Percentiles rank a stretch among this genome's conserved stretches.
Evolutionary conservation across 768 basidiomycete genomes (phyloP).

Genomic region (Dioszegia crocea): DNA sequence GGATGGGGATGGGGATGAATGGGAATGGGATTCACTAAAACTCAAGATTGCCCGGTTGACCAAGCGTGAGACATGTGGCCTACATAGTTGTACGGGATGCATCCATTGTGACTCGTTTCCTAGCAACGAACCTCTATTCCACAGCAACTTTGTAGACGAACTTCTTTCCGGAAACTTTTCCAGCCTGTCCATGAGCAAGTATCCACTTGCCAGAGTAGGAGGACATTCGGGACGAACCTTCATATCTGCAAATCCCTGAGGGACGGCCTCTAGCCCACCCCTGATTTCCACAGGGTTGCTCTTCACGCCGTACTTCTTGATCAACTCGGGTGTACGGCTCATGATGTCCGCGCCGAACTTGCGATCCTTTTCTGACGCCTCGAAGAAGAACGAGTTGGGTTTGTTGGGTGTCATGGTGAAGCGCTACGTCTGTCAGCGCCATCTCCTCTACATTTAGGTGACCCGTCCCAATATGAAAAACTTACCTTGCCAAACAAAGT

Average conservation of each 20-base stretch:
- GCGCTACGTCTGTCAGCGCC: neutral
- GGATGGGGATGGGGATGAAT: neutral
- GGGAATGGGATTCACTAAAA: neutral
- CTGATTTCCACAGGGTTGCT: constrained; percentile 31
- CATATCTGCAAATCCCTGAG: constrained; percentile 21
- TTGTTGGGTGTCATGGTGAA: constrained; percentile 3
- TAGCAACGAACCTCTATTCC: neutral
- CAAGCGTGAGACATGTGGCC: neutral
- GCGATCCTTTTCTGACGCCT: neutral
- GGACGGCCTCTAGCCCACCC: constrained; percentile 42
- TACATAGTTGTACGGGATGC: no score
- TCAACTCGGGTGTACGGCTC: constrained; percentile 22
- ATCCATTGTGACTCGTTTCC: neutral
- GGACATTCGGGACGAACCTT: constrained; percentile 17
- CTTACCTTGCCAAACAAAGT: constrained; percentile 31
- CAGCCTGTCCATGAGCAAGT: constrained; percentile 4
- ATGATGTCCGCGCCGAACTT: constrained; percentile 7
- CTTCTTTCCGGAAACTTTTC: constrained; percentile 30
- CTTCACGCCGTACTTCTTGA: constrained; percentile 25
- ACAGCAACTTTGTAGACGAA: constrained; percentile 24
- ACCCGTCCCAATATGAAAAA: no score
- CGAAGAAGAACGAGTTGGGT: neutral
- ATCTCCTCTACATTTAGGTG: constrained; percentile 1
- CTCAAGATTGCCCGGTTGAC: neutral
- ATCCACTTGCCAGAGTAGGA: neutral